These are phyloP conservation scores for Irpex rosettiformis DNA, from an alignment of 1,284 basidiomycete genomes.

Conservation along the genomic window DNA sequence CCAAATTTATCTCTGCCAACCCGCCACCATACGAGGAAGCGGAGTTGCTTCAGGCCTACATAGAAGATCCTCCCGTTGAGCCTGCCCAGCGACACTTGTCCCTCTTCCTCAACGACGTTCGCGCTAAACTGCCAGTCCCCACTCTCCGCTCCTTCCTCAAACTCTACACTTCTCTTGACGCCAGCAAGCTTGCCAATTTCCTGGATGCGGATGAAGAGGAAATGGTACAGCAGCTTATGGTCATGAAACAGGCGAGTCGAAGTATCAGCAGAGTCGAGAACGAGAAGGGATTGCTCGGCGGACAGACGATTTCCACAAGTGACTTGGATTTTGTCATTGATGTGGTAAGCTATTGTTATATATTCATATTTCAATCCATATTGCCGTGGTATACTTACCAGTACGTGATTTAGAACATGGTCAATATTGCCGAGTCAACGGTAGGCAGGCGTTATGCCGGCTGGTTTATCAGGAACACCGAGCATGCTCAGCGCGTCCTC, in stretches of 20 bases:
- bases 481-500: conserved; percentile 81
- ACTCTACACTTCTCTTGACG: conserved; percentile 91
- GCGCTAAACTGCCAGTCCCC: conserved; percentile 74
- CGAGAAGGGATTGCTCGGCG: conserved; percentile 73
- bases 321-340: conserved; percentile 96
- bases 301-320: conserved; percentile 85
- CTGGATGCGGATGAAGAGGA: conserved; percentile 90
- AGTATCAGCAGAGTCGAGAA: conserved; percentile 56
- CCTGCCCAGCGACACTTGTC: conserved; percentile 82
- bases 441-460: conserved; percentile 91
- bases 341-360: conserved; percentile 54
- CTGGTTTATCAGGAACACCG: conserved; percentile 96
- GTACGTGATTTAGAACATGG: conserved; percentile 64
- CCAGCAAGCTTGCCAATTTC: conserved; percentile 90
- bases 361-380: background rate
- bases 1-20: conserved; percentile 95
- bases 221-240: conserved; percentile 95
- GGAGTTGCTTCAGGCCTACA: conserved; percentile 54
- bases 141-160: conserved; percentile 92
- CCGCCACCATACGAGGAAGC: conserved; percentile 91
- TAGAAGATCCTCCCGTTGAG: conserved; percentile 53
- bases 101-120: conserved; percentile 81
- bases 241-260: conserved; percentile 87
- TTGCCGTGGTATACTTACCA: no score
- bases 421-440: conserved; percentile 92